Evolutionary conservation across 2,329 filamentous ascomycete species (phyloP), one percentile per base, ranked within the genome.

Genomic region (Colletotrichum siamense): DNA sequence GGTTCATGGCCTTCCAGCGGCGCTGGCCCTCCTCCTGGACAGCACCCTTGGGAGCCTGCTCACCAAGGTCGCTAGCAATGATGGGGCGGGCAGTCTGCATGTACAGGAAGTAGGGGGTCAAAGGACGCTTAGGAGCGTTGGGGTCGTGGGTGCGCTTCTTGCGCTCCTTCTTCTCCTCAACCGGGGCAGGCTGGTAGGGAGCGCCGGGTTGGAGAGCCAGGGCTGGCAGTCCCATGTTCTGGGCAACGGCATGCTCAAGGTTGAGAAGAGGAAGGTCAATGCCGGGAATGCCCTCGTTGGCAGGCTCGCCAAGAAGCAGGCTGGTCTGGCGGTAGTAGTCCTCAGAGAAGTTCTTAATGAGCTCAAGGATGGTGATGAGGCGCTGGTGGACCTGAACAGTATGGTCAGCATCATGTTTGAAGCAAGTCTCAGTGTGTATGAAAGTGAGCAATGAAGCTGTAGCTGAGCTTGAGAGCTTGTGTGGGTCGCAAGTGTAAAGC

Each of bases 71-170:
- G 39, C 89, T 90, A 73, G 95, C 94, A 80, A 99, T 97, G 83
- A 95, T 94, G 68, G 93, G 91, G 66, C 97, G 94, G 79, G 95
- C 95, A 79, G 94, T 94, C 85, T 98, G 94, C 90, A 98, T 95
- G 88, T 96, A 99, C 77, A 98, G 89, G 89, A 99, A 98, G 89
- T 98, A 98, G 4, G 96, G 96, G 8, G 96, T 99, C 82, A 98
- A 86, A 10, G 96, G 96, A 67, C 96, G 93, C 91, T 98, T 99
- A 76, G 96, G 96, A 8, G 96, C 96, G 85, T 98, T 98, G 80
- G 96, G 96, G 84, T 99, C 96, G 82, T 95, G 93, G 57, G 92
- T 93, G 77, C 93, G 92, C 89, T 96, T 96, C 91, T 97, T 96
- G 85, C 95, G 94, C 90, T 97, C 96, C 90, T 96, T 96, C 91